Conservation (phyloP, 2,329 filamentous ascomycete genomes). For the Phaeosphaeria sp. region DNA sequence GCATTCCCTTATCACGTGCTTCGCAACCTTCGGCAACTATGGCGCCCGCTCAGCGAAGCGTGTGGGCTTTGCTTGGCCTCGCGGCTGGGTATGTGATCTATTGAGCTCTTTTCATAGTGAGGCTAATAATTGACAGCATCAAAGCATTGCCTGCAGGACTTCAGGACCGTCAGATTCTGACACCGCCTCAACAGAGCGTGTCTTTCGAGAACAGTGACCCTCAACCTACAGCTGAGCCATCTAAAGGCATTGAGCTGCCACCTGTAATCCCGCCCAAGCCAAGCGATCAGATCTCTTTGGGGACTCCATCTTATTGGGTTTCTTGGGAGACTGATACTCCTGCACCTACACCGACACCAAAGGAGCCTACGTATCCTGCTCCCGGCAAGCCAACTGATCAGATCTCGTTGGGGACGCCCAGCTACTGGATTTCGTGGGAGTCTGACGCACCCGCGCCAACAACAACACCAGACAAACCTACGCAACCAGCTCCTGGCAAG, state of each 20-base stretch:
- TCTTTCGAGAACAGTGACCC: conserved; percentile 22
- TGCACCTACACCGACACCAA: conserved; percentile 6
- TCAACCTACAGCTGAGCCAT: conserved; percentile 11
- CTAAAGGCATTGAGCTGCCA: conserved; percentile 9
- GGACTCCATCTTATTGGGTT: conserved; percentile 15
- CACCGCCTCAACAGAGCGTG: conserved; percentile 24
- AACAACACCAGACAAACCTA: conserved; percentile 9
- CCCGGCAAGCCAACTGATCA: conserved; percentile 16
- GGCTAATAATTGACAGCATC: conserved; percentile 20
- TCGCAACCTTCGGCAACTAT: conserved; percentile 18
- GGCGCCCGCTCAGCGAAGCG: conserved; percentile 29
- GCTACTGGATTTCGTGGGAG: conserved; percentile 22
- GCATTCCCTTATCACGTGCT: conserved; percentile 6
- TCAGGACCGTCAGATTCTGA: conserved; percentile 23
- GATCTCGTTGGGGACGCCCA: conserved; percentile 22
- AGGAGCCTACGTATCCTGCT: conserved; percentile 10
- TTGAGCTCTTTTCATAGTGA: background rate
- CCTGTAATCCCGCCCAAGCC: conserved; percentile 11
- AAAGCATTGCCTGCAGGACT: conserved; percentile 26
- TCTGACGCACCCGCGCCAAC: conserved; percentile 4
- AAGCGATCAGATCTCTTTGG: conserved; percentile 15
- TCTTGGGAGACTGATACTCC: conserved; percentile 13
- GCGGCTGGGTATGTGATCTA: conserved; percentile 27
- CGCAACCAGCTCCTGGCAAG: conserved; percentile 5
- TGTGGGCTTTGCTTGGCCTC: conserved; percentile 35